Evolutionary conservation across 306 rosid genomes (phyloP).

Genomic region (Ziziphus jujuba): DNA sequence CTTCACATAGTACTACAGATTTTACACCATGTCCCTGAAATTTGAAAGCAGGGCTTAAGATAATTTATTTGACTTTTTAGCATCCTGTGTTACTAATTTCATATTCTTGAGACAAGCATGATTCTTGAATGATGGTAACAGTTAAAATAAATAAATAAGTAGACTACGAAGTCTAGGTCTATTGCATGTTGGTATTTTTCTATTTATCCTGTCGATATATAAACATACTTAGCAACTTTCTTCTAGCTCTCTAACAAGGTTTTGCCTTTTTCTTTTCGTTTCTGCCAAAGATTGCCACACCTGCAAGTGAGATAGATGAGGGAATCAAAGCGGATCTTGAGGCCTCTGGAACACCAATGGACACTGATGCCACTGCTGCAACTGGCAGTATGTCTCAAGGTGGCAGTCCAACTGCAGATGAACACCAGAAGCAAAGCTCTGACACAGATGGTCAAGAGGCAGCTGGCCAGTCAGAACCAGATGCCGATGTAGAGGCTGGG

Average conservation of each 20-base stretch:
- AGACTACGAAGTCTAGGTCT: no score
- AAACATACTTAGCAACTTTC: no score
- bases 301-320: conserved; percentile 73
- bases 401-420: conserved; percentile 60
- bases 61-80: no score
- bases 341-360: conserved; percentile 52
- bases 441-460: conserved; percentile 88
- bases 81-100: no score
- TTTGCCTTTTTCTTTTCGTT: conserved; percentile 5
- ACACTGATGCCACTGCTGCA: conserved; percentile 44
- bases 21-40: no score
- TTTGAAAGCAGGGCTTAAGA: no score
- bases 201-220: neutral
- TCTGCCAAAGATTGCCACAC: conserved; percentile 46
- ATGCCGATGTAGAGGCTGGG: conserved; percentile 76
- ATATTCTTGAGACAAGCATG: no score
- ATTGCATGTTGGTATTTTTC: neutral
- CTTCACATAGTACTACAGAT: no score
- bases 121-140: no score
- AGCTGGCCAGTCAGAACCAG: conserved; percentile 73
- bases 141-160: no score
- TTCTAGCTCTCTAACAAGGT: neutral
- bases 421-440: conserved; percentile 72
- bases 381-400: conserved; percentile 57
- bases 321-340: conserved; percentile 56